Evolutionary conservation across 345 rosid species (phyloP), one percentile per base, ranked within the genome.

Genomic region (Linum tenue): DNA sequence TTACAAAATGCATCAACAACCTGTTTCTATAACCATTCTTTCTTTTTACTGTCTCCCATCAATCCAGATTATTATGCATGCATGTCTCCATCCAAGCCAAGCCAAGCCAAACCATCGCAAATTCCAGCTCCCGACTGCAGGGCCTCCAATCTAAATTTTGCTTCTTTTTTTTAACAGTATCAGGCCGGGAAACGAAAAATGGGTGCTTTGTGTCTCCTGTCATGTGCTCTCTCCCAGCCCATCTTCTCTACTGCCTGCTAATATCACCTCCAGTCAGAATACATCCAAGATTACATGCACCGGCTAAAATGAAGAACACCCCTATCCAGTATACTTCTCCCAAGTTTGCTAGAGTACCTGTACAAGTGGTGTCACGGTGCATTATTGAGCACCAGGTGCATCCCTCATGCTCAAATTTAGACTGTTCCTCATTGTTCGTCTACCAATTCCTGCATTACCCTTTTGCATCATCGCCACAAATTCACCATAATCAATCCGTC

Each of bases 401-500:
- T 91, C 97, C 81, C 95, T 89, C 88, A 89, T 91, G 80, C 98
- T 91, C 72, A 95, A 85, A 67, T 89, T 91, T 70, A 95, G 62
- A 72, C 97, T 95, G 78, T 95, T 95, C 59, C 90, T 79, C 96
- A 95, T 91, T 22, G 99, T 91, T 82, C 99, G 79, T 83, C 99
- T 85, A n/a, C 99, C 99, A 11, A 95, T 64, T 67, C 98, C 99
- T 0, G 82, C 84, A 61, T 91, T 89, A 56, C 98, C 97, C 74
- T 95, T 95, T 83, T 89, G 97, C 99, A 91, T 91, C 99, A 91
- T 91, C 10, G 98, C 99, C 64, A 83, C 99, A 80, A 95, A 95
- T 77, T 95, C 99, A 53, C 90, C 85, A 48, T 95, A 95, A 58
- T 95, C 99, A 42, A 95, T 95, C 72, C 90, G 71, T 65, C 99